These are phyloP conservation scores for Aspergillus sp. DNA, from an alignment of 2,329 filamentous ascomycete genomes.

Conservation along the genomic window DNA sequence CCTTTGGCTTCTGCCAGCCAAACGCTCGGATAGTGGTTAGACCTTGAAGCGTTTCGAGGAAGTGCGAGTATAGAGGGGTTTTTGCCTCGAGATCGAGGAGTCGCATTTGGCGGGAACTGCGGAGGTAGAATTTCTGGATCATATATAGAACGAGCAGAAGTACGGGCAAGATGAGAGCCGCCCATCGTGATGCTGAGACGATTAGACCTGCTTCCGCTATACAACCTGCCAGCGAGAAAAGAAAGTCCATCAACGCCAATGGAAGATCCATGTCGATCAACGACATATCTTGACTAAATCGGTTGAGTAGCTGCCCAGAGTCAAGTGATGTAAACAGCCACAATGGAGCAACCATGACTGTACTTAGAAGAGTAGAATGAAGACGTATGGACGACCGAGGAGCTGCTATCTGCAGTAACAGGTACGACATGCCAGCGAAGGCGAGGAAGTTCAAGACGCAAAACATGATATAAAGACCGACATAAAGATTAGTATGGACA, in stretches of 20 bases:
- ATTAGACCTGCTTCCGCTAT: conserved; percentile 3
- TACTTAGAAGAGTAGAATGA: no score
- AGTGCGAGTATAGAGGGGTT: conserved; percentile 47
- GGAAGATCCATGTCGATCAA: conserved; percentile 20
- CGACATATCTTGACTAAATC: conserved; percentile 26
- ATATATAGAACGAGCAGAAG: conserved; percentile 37
- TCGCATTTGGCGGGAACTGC: conserved; percentile 43
- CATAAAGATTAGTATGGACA: no score
- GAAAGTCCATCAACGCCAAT: neutral
- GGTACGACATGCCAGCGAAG: no score
- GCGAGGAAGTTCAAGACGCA: no score
- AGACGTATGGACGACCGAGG: no score
- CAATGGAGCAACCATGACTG: conserved; percentile 8
- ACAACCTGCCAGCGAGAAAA: neutral
- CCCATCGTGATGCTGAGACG: conserved; percentile 33
- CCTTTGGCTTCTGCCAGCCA: conserved; percentile 33
- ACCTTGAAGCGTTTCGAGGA: conserved; percentile 46
- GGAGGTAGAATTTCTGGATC: conserved; percentile 41
- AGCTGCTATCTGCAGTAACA: no score
- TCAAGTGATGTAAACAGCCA: conserved; percentile 9
- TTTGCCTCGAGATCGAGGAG: conserved; percentile 52
- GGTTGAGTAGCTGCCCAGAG: conserved; percentile 6
- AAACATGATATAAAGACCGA: no score
- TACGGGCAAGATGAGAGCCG: conserved; percentile 32
- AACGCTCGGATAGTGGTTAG: conserved; percentile 48